Evolutionary conservation across 768 basidiomycete genomes (phyloP).

Genomic region (Xerocomellus amylosporus): DNA sequence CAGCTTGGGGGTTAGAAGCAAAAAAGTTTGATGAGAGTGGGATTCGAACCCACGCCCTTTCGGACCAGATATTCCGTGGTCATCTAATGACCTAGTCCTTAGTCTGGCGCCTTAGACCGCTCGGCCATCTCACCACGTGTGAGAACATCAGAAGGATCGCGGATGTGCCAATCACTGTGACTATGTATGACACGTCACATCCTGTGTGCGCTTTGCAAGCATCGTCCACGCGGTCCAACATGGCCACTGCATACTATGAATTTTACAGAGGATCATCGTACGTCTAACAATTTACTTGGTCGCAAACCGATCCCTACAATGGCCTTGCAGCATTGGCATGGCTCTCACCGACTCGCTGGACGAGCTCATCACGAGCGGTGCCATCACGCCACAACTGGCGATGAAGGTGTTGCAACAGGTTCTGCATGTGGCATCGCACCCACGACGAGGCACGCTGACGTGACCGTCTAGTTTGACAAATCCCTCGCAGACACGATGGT

Average conservation of each 20-base stretch:
- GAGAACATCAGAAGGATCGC: not conserved
- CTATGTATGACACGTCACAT: conserved; percentile 26
- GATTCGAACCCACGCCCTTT: conserved; percentile 44
- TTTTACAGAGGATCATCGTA: conserved; percentile 92
- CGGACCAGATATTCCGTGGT: conserved; percentile 34
- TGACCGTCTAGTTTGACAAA: conserved; percentile 80
- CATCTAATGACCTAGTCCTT: conserved; percentile 40
- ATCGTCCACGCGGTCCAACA: conserved; percentile 29
- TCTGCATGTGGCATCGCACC: conserved; percentile 16
- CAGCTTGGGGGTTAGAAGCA: not conserved
- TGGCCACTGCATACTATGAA: conserved; percentile 88
- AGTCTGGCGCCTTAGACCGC: conserved; percentile 65
- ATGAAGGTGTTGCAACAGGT: conserved; percentile 99
- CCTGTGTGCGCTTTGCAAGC: conserved; percentile 1
- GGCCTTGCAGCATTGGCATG: conserved; percentile 78
- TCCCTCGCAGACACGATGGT: conserved; percentile 90
- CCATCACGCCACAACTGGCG: conserved; percentile 97
- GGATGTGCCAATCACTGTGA: not conserved
- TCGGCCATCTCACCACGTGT: conserved; percentile 46
- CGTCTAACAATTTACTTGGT: conserved; percentile 31
- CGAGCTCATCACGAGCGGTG: conserved; percentile 94
- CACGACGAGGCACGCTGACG: conserved; percentile 12
- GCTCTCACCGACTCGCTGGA: conserved; percentile 97
- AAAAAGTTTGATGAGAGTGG: conserved; percentile 34
- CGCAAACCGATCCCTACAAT: not conserved